phyloP scores from a whole-genome alignment of 257 asterid species.

The Jacaranda mimosifolia region DNA sequence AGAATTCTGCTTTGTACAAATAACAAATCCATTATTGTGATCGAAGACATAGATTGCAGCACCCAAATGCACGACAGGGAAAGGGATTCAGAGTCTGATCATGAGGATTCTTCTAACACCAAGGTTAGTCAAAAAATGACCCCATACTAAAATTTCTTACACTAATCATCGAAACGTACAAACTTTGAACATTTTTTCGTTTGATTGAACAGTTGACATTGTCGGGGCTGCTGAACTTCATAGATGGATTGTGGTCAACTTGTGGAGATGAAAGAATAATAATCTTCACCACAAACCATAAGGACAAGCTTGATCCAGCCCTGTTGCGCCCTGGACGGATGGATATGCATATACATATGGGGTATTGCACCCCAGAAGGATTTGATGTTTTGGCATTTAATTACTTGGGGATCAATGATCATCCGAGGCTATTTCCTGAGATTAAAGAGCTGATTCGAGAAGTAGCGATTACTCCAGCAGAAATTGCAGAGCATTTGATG shows the following conservation, averaged over 20 bases:
- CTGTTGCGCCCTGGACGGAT: conserved; percentile 79
- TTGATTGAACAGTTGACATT: conserved; percentile 60
- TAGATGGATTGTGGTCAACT: conserved; percentile 83
- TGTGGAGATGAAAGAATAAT: conserved; percentile 83
- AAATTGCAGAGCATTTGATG: conserved; percentile 84
- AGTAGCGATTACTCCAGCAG: conserved; percentile 68
- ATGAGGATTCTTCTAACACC: conserved; percentile 22
- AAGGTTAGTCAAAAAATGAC: conserved; percentile 38
- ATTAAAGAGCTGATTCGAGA: conserved; percentile 55
- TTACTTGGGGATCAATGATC: conserved; percentile 57
- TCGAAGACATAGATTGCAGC: conserved; percentile 88
- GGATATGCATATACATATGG: conserved; percentile 90
- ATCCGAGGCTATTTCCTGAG: conserved; percentile 42
- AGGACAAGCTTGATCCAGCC: conserved; percentile 84
- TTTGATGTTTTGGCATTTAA: conserved; percentile 66
- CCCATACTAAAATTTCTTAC: background rate
- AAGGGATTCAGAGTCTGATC: conserved; percentile 21
- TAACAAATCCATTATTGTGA: conserved; percentile 69
- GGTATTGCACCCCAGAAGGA: conserved; percentile 66
- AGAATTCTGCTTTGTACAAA: conserved; percentile 66
- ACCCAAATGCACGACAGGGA: conserved; percentile 68
- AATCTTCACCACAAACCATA: conserved; percentile 83
- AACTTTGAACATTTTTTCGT: background rate
- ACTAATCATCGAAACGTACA: background rate
- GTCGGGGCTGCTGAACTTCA: conserved; percentile 83